phyloP scores from a whole-genome alignment of 2,329 filamentous ascomycete genomes.

The Cladosporium cucumerinum region DNA sequence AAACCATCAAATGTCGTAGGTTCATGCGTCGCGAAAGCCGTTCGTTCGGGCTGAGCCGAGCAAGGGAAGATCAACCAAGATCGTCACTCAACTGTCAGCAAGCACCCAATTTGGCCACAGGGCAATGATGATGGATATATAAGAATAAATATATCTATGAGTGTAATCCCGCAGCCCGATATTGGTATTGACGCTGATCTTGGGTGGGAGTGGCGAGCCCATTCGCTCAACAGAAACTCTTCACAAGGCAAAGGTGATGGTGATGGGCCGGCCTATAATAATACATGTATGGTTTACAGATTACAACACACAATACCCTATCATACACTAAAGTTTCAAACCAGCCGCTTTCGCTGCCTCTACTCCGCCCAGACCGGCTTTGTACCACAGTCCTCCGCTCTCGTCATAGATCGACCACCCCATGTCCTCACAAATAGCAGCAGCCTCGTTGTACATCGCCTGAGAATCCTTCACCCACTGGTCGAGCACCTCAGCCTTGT shows the following conservation, averaged over 20 bases:
- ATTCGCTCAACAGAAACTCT: neutral
- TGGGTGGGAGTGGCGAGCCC: neutral
- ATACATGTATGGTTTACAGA: neutral
- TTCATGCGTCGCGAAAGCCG: neutral
- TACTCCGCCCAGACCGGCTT: neutral
- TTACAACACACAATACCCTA: neutral
- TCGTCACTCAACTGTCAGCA: neutral
- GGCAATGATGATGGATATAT: neutral
- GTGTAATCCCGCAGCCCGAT: neutral
- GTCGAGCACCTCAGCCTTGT: conserved; percentile 25
- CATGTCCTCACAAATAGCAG: conserved; percentile 28
- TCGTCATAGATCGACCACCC: conserved; percentile 19
- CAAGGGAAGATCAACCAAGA: neutral
- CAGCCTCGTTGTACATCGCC: conserved; percentile 25
- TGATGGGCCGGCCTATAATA: neutral
- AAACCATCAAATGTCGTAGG: neutral
- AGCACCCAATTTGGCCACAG: neutral
- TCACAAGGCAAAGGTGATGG: neutral
- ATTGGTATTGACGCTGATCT: neutral
- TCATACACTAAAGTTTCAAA: neutral
- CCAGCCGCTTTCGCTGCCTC: neutral
- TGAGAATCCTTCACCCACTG: conserved; percentile 27
- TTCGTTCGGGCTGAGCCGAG: conserved; percentile 1
- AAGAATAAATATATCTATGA: neutral
- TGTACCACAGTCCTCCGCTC: neutral